Evolutionary conservation across 2,329 filamentous ascomycete genomes (phyloP), one percentile per base, ranked within the genome.

Genomic region (Aaosphaeria arxii): DNA sequence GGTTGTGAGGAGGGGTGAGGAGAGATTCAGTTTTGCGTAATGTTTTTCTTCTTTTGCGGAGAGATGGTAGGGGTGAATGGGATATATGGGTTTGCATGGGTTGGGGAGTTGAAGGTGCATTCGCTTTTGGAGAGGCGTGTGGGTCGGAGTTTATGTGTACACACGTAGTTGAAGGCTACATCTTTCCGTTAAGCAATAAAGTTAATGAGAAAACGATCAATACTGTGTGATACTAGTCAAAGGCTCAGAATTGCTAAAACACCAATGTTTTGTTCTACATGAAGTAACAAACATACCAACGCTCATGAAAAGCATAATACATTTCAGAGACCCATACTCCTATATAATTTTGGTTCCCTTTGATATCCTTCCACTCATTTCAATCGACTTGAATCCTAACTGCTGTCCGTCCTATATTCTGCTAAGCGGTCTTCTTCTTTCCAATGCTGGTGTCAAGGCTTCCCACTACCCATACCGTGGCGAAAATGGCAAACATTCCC

Each of bases 361-460:
- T 36, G n/a, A 36, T 36, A 9, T 9, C n/a, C n/a, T 9, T 36
- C 33, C 33, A 36, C 33, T 9, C 33, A 36, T 36, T 36, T 36
- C 17, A 24, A 24, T 24, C 17, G 17, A 24, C 17, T 24, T 24
- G 17, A 24, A 24, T 24, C 17, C 17, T 24, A 24, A 24, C 17
- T 24, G 17, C 17, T 24, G 17, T 24, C 17, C 17, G 17, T 24
- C 17, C 17, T 24, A 24, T 24, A n/a, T 36, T 30, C 29, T 50
- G 52, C 54, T 24, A 69, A 17, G 54, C 59, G 35, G 55, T 61
- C 62, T 71, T 78, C 64, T 77, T 77, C 70, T 77, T 81, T 55
- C 79, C 84, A 72, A 96, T 95, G 67, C 88, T 91, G 41, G 91
- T 81, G 66, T 96, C 86, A 53, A 96, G 76, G 62, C 83, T 86